These are phyloP conservation scores for Phycomyces blakesleeanus DNA, from an alignment of 192 early-diverging fungal genomes.

Conservation along the genomic window DNA sequence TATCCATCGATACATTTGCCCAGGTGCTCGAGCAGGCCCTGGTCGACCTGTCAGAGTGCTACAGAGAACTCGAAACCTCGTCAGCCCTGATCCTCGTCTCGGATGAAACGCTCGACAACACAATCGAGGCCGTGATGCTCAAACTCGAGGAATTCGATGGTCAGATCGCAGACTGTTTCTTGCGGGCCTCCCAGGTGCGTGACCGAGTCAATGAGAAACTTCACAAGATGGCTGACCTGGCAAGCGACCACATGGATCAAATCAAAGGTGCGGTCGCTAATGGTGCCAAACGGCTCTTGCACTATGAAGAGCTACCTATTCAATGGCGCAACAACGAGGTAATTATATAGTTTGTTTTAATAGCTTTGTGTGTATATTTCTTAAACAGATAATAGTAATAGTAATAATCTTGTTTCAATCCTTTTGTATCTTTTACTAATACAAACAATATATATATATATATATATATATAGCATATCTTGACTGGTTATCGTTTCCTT, in stretches of 20 bases:
- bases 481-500: constrained; percentile 52
- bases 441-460: too few species aligned
- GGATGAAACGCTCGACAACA: constrained; percentile 21
- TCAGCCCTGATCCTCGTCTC: constrained; percentile 9
- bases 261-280: constrained; percentile 38
- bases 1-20: constrained; percentile 14
- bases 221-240: constrained; percentile 16
- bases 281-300: constrained; percentile 49
- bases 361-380: too few species aligned
- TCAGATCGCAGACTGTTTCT: constrained; percentile 19
- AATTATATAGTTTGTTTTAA: neutral
- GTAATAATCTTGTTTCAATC: too few species aligned
- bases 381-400: too few species aligned
- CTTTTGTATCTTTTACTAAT: too few species aligned
- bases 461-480: constrained; percentile 34
- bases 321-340: constrained; percentile 54
- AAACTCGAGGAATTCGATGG: constrained; percentile 33
- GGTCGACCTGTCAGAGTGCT: constrained; percentile 41
- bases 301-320: constrained; percentile 53
- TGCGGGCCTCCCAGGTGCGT: constrained; percentile 18
- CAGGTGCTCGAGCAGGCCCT: constrained; percentile 41
- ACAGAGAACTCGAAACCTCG: constrained; percentile 39
- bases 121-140: constrained; percentile 27
- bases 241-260: constrained; percentile 39
- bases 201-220: constrained; percentile 25